A percentile compares a stretch with the other conserved stretches of the same genome.
These are phyloP conservation scores for Diversispora eburnea DNA, from an alignment of 192 early-diverging fungal genomes.

Conservation along the genomic window DNA sequence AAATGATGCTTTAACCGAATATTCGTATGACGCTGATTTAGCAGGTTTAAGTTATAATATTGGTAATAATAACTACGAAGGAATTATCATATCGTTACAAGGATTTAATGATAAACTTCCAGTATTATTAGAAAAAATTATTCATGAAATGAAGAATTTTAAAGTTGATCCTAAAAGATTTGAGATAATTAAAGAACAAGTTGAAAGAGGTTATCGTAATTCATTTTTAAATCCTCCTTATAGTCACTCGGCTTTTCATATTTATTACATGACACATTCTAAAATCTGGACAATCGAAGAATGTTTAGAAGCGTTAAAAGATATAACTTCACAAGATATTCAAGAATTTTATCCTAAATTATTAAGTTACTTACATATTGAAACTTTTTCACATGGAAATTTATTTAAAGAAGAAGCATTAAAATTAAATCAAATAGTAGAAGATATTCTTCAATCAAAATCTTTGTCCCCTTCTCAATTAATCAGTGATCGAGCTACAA, in stretches of 20 bases:
- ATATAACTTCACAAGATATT: slow-evolving; percentile 62
- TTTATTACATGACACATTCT: slow-evolving; percentile 60
- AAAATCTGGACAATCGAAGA: slow-evolving; percentile 69
- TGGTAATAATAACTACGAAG: slow-evolving; percentile 38
- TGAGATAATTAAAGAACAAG: slow-evolving; percentile 64
- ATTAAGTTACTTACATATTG: slow-evolving; percentile 59
- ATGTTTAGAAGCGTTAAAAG: slow-evolving; percentile 59
- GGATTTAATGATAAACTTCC: slow-evolving; percentile 86
- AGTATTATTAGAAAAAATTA: slow-evolving; percentile 60
- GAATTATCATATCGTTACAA: slow-evolving; percentile 57
- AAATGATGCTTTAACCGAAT: slow-evolving; percentile 41
- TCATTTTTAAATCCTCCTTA: slow-evolving; percentile 65
- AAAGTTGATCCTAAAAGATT: slow-evolving; percentile 61
- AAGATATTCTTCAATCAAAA: slow-evolving; percentile 48
- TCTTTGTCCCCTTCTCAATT: slow-evolving; percentile 49
- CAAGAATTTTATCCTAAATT: slow-evolving; percentile 61
- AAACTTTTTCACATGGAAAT: slow-evolving; percentile 81
- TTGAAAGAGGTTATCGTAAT: slow-evolving; percentile 63
- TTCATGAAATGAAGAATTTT: slow-evolving; percentile 58
- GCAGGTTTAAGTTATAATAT: slow-evolving; percentile 56
- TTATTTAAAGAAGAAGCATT: slow-evolving; percentile 56
- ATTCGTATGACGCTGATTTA: slow-evolving; percentile 46
- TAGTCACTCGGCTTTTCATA: slow-evolving; percentile 61
- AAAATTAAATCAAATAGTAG: slow-evolving; percentile 48
- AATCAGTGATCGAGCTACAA: slow-evolving; percentile 32